Percentiles rank a stretch among this genome's conserved stretches.
phyloP scores from a whole-genome alignment of 2,329 filamentous ascomycete species.

The Malbranchea zuffiana region DNA sequence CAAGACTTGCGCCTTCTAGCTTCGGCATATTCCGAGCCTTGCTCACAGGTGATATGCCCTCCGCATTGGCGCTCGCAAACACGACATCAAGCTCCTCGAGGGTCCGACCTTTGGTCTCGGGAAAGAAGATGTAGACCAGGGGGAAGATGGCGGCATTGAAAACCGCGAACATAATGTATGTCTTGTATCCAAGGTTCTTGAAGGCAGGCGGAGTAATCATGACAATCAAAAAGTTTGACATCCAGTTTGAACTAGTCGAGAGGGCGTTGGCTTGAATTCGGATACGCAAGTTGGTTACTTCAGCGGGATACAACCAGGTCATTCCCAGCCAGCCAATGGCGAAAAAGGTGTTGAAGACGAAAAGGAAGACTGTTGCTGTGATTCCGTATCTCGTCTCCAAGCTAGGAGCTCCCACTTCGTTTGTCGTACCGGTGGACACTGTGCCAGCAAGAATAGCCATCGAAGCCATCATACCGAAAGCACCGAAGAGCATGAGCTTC shows the following conservation, averaged over 20 bases:
- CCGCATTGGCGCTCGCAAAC: slow-evolving; percentile 3
- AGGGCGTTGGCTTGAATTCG: slow-evolving; percentile 24
- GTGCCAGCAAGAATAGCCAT: slow-evolving; percentile 5
- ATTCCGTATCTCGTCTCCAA: not conserved
- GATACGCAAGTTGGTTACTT: slow-evolving; percentile 46
- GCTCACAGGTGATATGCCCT: slow-evolving; percentile 3
- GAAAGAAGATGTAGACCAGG: slow-evolving; percentile 14
- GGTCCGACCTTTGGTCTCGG: slow-evolving; percentile 12
- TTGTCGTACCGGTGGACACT: slow-evolving; percentile 2
- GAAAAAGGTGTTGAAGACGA: slow-evolving; percentile 58
- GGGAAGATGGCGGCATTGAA: slow-evolving; percentile 19
- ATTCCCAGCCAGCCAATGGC: slow-evolving; percentile 54
- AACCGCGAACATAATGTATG: slow-evolving; percentile 27
- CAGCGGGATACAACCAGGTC: slow-evolving; percentile 45
- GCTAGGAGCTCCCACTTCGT: not conserved
- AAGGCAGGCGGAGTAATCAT: slow-evolving; percentile 18
- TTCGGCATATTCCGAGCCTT: slow-evolving; percentile 2
- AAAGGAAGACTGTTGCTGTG: slow-evolving; percentile 33
- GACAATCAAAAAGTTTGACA: slow-evolving; percentile 17
- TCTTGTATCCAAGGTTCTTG: slow-evolving; percentile 35
- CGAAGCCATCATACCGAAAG: slow-evolving; percentile 6
- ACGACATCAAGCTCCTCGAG: slow-evolving; percentile 15
- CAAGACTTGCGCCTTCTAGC: no score
- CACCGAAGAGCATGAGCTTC: slow-evolving; percentile 21
- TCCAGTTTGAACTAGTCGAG: slow-evolving; percentile 18